These are phyloP conservation scores for Corymbia calophylla DNA, from an alignment of 441 rosid species.

Conservation along the genomic window DNA sequence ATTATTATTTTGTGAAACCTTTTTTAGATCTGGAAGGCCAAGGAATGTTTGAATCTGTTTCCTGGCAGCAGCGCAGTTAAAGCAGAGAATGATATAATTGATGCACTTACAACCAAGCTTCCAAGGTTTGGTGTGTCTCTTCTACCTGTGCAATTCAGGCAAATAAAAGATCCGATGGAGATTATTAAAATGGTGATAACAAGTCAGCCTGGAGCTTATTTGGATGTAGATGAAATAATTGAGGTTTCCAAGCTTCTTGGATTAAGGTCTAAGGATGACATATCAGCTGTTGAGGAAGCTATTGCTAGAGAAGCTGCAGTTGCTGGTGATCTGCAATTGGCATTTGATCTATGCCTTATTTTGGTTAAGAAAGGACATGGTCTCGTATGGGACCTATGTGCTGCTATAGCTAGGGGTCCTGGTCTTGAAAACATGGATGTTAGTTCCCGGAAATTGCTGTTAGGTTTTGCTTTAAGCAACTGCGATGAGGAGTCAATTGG, in stretches of 20 bases:
- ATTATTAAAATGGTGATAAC: constrained; percentile 93
- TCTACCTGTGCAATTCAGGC: constrained; percentile 91
- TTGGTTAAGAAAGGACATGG: constrained; percentile 93
- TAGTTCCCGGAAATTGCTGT: constrained; percentile 68
- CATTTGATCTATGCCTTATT: constrained; percentile 88
- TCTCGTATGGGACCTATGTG: constrained; percentile 94
- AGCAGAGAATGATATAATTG: constrained; percentile 82
- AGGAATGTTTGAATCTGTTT: constrained; percentile 85
- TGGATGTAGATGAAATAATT: constrained; percentile 85
- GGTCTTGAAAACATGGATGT: constrained; percentile 88
- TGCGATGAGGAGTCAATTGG: constrained; percentile 92
- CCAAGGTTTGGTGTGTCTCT: constrained; percentile 93
- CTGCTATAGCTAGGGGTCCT: constrained; percentile 99
- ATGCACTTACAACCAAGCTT: constrained; percentile 85
- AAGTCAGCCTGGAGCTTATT: constrained; percentile 85
- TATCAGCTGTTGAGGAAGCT: constrained; percentile 87
- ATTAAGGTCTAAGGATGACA: constrained; percentile 67
- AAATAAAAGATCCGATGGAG: constrained; percentile 96
- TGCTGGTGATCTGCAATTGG: constrained; percentile 95
- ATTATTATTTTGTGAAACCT: constrained; percentile 11
- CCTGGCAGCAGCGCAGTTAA: constrained; percentile 76
- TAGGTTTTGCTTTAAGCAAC: constrained; percentile 93
- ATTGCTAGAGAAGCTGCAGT: constrained; percentile 99
- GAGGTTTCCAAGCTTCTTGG: constrained; percentile 98
- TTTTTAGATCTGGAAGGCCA: constrained; percentile 95